Conservation (phyloP, 75 land plant species). For the Isoetes taiwanensis region DNA sequence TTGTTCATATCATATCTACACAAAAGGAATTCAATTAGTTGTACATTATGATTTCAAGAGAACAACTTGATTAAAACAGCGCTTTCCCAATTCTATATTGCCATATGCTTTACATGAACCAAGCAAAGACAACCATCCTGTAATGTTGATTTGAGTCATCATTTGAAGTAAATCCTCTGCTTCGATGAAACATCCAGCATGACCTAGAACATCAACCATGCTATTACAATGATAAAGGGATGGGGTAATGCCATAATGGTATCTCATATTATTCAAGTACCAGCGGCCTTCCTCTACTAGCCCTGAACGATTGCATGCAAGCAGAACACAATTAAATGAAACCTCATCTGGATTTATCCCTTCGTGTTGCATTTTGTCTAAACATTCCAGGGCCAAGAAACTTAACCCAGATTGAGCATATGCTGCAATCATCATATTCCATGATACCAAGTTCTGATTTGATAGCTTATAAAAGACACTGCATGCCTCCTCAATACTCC, state of each 20-base stretch:
- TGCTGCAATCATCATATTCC: conserved; percentile 21
- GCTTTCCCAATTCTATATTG: conserved; percentile 20
- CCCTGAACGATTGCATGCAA: conserved; percentile 36
- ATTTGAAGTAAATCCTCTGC: conserved; percentile 20
- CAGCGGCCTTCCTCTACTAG: conserved; percentile 27
- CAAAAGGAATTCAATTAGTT: no score
- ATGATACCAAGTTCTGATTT: conserved; percentile 10
- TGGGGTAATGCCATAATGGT: conserved; percentile 23
- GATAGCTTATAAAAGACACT: conserved; percentile 8
- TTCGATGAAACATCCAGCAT: conserved; percentile 23
- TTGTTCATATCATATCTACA: no score
- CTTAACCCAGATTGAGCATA: conserved; percentile 26
- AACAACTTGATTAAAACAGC: conserved; percentile 16
- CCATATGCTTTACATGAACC: conserved; percentile 22
- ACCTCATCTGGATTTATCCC: conserved; percentile 20
- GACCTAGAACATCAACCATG: conserved; percentile 32
- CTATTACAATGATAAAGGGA: conserved; percentile 28
- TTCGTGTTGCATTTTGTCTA: conserved; percentile 14
- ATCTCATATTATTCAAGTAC: conserved; percentile 28
- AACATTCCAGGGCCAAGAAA: conserved; percentile 22
- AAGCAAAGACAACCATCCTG: conserved; percentile 28
- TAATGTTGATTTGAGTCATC: conserved; percentile 28
- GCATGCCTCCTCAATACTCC: conserved; percentile 9
- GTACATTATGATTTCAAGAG: no score
- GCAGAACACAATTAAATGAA: conserved; percentile 25